Percentiles rank a stretch among this genome's conserved stretches.
These are phyloP conservation scores for Didymella pomorum DNA, from an alignment of 2,329 filamentous ascomycete genomes.

Conservation along the genomic window DNA sequence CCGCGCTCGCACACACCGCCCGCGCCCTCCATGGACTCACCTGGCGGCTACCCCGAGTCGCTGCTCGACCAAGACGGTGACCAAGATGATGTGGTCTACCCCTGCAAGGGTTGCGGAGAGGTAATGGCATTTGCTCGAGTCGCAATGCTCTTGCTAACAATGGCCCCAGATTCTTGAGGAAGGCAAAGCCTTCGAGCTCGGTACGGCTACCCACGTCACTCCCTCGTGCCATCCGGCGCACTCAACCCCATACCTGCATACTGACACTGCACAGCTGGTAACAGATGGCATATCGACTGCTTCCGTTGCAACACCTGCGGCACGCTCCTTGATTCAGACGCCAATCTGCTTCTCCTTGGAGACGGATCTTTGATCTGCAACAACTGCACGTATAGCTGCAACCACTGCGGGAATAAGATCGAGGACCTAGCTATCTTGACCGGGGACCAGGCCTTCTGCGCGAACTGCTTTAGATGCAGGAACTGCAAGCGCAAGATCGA, in stretches of 20 bases:
- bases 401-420: constrained; percentile 95
- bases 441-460: constrained; percentile 97
- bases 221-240: constrained; percentile 15
- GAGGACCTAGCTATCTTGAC: constrained; percentile 97
- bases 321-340: constrained; percentile 96
- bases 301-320: constrained; percentile 97
- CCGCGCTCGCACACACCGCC: constrained; percentile 15
- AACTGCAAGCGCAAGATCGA: constrained; percentile 99
- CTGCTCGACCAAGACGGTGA: constrained; percentile 52
- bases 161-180: constrained; percentile 85
- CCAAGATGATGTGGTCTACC: constrained; percentile 61
- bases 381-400: constrained; percentile 99
- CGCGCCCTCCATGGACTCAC: constrained; percentile 60
- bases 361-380: constrained; percentile 99
- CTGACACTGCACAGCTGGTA: constrained; percentile 72
- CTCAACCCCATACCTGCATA: constrained; percentile 3
- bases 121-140: constrained; percentile 29
- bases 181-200: constrained; percentile 96
- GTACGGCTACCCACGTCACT: constrained; percentile 62
- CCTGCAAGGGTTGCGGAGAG: constrained; percentile 70
- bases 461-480: constrained; percentile 93
- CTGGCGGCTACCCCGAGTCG: constrained; percentile 63
- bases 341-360: constrained; percentile 93
- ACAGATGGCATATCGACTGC: constrained; percentile 98
- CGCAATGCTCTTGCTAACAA: constrained; percentile 28